Conservation (phyloP, 768 basidiomycete species). For the Exsudoporus frostii region DNA sequence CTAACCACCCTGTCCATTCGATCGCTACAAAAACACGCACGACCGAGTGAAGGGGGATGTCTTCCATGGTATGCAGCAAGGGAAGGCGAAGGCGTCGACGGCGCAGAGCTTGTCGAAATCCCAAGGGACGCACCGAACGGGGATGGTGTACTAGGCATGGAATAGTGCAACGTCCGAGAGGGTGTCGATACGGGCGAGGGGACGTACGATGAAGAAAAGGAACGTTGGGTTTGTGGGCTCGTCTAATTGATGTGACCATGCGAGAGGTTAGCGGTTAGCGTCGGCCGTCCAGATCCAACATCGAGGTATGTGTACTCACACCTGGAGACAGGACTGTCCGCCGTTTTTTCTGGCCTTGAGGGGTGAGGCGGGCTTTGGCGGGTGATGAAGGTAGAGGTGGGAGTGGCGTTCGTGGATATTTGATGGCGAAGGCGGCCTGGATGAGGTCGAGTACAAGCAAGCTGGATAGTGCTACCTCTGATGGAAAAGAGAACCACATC, state of each 20-base stretch:
- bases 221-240: conserved; percentile 28
- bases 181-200: conserved; percentile 31
- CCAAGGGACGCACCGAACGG: conserved; percentile 35
- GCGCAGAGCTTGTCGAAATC: conserved; percentile 25
- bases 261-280: no score
- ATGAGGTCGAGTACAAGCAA: conserved; percentile 34
- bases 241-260: conserved; percentile 7
- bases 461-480: conserved; percentile 31
- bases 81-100: conserved; percentile 38
- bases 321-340: conserved; percentile 21
- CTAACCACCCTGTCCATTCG: not conserved
- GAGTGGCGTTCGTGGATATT: conserved; percentile 33
- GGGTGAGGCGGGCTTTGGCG: conserved; percentile 20
- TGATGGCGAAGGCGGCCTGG: conserved; percentile 36
- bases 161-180: conserved; percentile 32
- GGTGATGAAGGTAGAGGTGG: conserved; percentile 26
- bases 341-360: conserved; percentile 28
- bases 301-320: conserved; percentile 13
- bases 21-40: conserved; percentile 23
- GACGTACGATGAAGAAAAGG: conserved; percentile 30
- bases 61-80: conserved; percentile 39
- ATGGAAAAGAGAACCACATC: not conserved
- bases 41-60: conserved; percentile 34
- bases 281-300: not conserved
- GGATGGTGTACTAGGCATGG: conserved; percentile 38